Base-by-base conservation (phyloP, 306 rosid species). In the Glycine soja region DNA sequence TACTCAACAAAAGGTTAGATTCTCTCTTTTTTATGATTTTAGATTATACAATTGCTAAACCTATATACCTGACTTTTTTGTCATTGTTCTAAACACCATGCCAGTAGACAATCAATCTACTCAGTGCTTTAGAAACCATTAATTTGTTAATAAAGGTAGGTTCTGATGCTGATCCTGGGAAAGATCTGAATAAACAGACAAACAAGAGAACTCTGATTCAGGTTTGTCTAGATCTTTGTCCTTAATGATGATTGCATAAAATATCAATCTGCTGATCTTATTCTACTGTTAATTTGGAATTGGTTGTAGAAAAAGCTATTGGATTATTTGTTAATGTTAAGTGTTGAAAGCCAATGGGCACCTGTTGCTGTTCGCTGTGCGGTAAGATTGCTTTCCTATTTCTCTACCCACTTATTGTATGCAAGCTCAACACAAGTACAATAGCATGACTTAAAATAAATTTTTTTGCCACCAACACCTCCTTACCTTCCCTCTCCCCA, bases 301-400 rank as follows among this genome's bases (percentile, higher is more conserved):
- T 77, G 85, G 8, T 61, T 80, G 81, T 67, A 93, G 98, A 93
- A 91, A 79, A 91, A 90, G 83, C 57, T 85, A 47, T 84, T 93
- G 92, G 98, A 93, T 82, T 80, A 90, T 88, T 92, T 93, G 72
- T 82, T 93, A 40, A 85, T 90, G 91, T 81, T 93, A 81, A 87
- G 97, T 76, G 91, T 93, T 75, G 98, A 93, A 84, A 93, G 91
- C 89, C 98, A 86, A 80, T 91, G 98, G 98, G 94, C 94, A 38
- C 97, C 98, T 68, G 91, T 91, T 74, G 82, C 92, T 67, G 90
- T 93, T 54, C 97, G 93, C 43, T 91, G 93, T 81, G 83, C 80
- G 81, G 98, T 93, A 85, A 81, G 93, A 78, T 78, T 50, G 45
- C 76, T 82, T 69, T 3, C 52, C 38, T 53, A 65, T 73, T 46